Evolutionary conservation across 179 eudicot genomes (phyloP).

Genomic region (Amaranthus tricolor): DNA sequence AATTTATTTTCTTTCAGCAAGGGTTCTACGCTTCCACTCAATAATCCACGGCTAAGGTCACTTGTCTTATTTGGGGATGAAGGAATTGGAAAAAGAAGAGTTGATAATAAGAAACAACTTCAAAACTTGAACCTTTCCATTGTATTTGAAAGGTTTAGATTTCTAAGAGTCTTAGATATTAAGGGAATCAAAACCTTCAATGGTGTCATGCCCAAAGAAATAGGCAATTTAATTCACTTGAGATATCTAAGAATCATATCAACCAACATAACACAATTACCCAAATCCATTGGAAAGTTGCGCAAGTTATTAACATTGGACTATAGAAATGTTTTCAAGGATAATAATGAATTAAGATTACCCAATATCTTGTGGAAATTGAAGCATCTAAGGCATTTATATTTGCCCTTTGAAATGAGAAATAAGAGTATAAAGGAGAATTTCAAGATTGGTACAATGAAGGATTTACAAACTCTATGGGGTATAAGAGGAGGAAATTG

Average conservation of each 20-base stretch:
- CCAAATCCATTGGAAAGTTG: conserved; percentile 48
- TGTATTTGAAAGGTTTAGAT: conserved; percentile 31
- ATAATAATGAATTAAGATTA: not conserved
- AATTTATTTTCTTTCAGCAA: conserved; percentile 9
- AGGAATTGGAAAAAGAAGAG: conserved; percentile 5
- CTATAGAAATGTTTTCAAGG: conserved; percentile 16
- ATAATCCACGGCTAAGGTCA: conserved; percentile 22
- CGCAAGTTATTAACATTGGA: conserved; percentile 41
- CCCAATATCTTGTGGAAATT: conserved; percentile 38
- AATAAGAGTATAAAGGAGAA: not conserved
- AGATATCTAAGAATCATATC: conserved; percentile 45
- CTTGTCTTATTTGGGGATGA: conserved; percentile 12
- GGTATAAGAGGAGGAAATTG: conserved; percentile 32
- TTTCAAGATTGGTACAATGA: conserved; percentile 22
- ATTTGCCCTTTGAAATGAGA: conserved; percentile 25
- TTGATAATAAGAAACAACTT: not conserved
- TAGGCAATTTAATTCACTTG: conserved; percentile 44
- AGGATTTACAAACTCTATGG: conserved; percentile 27
- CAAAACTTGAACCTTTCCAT: conserved; percentile 9
- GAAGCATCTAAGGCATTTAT: conserved; percentile 31
- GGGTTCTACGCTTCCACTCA: not conserved
- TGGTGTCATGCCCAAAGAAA: conserved; percentile 40
- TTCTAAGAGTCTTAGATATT: conserved; percentile 49
- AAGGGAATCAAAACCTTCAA: conserved; percentile 21
- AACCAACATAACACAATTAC: conserved; percentile 42